Evolutionary conservation across 2,329 filamentous ascomycete genomes (phyloP).

Genomic region (Claviceps sp.): DNA sequence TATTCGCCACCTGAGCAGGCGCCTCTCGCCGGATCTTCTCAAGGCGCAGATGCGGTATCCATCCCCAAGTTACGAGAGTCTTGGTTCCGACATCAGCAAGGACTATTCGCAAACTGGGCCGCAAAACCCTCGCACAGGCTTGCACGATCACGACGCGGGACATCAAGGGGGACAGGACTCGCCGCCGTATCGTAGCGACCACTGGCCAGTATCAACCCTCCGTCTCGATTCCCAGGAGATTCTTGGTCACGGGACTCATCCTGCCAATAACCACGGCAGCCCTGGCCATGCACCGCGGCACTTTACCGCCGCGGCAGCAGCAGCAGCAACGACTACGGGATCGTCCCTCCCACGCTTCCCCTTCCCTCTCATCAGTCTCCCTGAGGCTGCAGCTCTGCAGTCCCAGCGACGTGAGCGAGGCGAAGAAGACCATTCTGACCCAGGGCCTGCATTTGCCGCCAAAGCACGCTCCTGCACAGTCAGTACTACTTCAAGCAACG

Average conservation of each 20-base stretch:
- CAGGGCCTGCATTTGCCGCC: conserved; percentile 15
- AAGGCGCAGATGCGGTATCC: conserved; percentile 7
- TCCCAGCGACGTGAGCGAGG: conserved; percentile 19
- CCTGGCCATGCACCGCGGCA: background rate
- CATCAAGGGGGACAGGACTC: background rate
- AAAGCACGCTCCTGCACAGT: conserved; percentile 17
- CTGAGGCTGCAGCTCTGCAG: conserved; percentile 23
- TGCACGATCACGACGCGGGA: background rate
- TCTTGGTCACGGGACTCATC: conserved; percentile 1
- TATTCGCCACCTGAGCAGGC: conserved; percentile 14
- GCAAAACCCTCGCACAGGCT: background rate
- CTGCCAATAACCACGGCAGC: background rate
- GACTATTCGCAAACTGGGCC: background rate
- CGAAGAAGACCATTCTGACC: conserved; percentile 24
- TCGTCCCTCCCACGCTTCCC: conserved; percentile 15
- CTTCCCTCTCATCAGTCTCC: conserved; percentile 24
- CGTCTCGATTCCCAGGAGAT: conserved; percentile 5
- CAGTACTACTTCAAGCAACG: conserved; percentile 17
- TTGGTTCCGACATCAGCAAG: conserved; percentile 14
- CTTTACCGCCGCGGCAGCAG: conserved; percentile 12
- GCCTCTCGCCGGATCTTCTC: conserved; percentile 11
- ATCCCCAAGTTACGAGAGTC: conserved; percentile 18
- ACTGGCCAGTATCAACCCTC: background rate
- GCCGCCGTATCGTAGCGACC: background rate
- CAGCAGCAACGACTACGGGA: conserved; percentile 3